Evolutionary conservation across 768 basidiomycete species (phyloP).

Genomic region (Podaxis sp.): DNA sequence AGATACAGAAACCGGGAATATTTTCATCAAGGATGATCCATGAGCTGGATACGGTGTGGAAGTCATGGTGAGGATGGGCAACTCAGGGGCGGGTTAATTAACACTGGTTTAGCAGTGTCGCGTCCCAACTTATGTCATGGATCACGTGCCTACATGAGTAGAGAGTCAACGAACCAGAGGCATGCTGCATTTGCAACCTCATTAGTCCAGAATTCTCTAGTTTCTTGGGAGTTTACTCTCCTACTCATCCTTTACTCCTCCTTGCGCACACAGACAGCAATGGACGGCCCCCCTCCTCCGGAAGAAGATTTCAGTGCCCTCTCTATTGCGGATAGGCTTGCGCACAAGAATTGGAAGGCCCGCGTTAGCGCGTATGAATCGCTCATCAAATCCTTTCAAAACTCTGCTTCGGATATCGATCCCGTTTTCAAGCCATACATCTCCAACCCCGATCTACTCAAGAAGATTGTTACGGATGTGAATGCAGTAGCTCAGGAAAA

Average conservation of each 20-base stretch:
- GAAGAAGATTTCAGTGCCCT: constrained; percentile 92
- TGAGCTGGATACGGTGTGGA: not conserved
- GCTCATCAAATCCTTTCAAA: constrained; percentile 83
- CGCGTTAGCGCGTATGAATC: constrained; percentile 90
- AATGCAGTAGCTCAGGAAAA: constrained; percentile 99
- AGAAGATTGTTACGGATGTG: constrained; percentile 85
- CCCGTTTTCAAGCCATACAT: constrained; percentile 91
- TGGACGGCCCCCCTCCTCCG: constrained; percentile 90
- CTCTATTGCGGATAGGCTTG: constrained; percentile 75
- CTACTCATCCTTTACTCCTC: constrained; percentile 18
- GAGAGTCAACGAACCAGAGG: constrained; percentile 6
- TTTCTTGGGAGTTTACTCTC: constrained; percentile 8
- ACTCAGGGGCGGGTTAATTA: not conserved
- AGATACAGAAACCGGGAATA: not conserved
- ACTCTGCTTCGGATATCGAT: constrained; percentile 90
- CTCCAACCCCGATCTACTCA: constrained; percentile 73
- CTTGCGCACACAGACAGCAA: constrained; percentile 30
- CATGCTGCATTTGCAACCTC: not conserved
- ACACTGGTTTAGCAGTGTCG: not conserved
- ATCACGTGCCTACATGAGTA: constrained; percentile 13
- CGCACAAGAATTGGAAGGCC: constrained; percentile 99
- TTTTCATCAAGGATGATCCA: not conserved
- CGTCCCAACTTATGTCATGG: constrained; percentile 8
- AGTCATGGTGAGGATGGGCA: not conserved
- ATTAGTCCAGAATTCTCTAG: not conserved